These are phyloP conservation scores for Leishmania lainsoni DNA, from an alignment of 208 protist genomes.

Conservation along the genomic window DNA sequence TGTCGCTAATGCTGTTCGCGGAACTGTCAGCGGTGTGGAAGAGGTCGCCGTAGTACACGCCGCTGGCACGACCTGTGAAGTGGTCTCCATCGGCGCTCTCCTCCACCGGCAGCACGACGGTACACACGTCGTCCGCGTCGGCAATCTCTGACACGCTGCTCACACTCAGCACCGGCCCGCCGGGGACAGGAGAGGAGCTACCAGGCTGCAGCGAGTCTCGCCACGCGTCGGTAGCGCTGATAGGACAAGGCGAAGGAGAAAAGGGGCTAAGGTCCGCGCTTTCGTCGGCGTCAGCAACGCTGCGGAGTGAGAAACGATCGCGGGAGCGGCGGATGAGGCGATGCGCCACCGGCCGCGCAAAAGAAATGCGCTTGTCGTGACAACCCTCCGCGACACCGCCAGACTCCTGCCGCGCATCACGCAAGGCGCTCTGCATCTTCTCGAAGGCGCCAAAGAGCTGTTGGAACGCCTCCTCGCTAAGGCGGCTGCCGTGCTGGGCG, in stretches of 20 bases:
- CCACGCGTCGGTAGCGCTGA: neutral
- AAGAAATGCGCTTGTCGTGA: constrained; percentile 40
- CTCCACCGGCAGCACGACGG: constrained; percentile 21
- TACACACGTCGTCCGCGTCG: neutral
- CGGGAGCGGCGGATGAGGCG: constrained; percentile 42
- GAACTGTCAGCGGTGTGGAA: constrained; percentile 24
- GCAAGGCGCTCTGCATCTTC: constrained; percentile 37
- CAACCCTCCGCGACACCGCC: neutral
- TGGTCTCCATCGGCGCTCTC: constrained; percentile 22
- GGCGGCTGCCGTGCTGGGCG: constrained; percentile 16
- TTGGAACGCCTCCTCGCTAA: constrained; percentile 24
- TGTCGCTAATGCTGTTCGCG: neutral
- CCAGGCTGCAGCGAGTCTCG: constrained; percentile 16
- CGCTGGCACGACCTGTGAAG: constrained; percentile 54
- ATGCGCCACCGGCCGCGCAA: constrained; percentile 43
- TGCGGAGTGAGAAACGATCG: constrained; percentile 45
- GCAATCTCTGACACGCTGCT: neutral
- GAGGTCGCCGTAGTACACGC: constrained; percentile 57
- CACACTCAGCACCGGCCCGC: neutral
- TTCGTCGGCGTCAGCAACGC: constrained; percentile 31
- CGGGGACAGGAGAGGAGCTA: constrained; percentile 1
- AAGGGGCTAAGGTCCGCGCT: constrained; percentile 16
- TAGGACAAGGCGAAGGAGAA: constrained; percentile 10
- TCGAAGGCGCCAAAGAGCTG: constrained; percentile 32
- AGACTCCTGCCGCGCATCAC: constrained; percentile 41